phyloP scores from a whole-genome alignment of 345 rosid species.

The Eucalyptus dawsonii region DNA sequence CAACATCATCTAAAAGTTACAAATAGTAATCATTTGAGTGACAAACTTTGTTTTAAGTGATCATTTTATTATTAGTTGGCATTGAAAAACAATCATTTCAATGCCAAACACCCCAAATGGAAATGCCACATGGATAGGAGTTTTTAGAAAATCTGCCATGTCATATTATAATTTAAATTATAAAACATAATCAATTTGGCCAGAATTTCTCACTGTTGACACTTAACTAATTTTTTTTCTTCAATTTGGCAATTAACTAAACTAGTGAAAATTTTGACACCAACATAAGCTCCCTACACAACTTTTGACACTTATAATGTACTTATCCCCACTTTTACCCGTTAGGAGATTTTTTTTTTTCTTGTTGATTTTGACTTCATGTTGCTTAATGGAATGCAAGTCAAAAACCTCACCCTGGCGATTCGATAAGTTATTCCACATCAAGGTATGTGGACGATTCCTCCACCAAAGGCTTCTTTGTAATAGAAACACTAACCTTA shows the following conservation, averaged over 20 bases:
- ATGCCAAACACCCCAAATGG: fast-evolving
- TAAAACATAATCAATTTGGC: no score
- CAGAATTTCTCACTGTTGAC: fast-evolving
- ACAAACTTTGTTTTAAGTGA: no score
- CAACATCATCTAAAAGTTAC: fast-evolving
- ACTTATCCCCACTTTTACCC: background rate
- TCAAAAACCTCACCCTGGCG: background rate
- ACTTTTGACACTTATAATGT: no score
- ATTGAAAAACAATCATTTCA: no score
- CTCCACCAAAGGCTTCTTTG: background rate
- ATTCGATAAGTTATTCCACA: background rate
- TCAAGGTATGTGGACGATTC: background rate
- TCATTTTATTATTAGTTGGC: fast-evolving
- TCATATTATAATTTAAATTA: no score
- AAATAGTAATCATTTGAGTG: no score
- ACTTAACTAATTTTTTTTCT: no score
- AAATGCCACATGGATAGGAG: no score
- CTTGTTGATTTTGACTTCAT: background rate
- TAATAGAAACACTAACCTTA: background rate
- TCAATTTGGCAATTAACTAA: no score
- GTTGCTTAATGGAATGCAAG: background rate
- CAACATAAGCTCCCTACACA: fast-evolving
- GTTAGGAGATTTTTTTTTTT: background rate
- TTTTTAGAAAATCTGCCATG: no score
- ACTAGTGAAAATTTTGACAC: fast-evolving